phyloP scores from a whole-genome alignment of 1,284 basidiomycete genomes.

The Anthracocystis setariae region DNA sequence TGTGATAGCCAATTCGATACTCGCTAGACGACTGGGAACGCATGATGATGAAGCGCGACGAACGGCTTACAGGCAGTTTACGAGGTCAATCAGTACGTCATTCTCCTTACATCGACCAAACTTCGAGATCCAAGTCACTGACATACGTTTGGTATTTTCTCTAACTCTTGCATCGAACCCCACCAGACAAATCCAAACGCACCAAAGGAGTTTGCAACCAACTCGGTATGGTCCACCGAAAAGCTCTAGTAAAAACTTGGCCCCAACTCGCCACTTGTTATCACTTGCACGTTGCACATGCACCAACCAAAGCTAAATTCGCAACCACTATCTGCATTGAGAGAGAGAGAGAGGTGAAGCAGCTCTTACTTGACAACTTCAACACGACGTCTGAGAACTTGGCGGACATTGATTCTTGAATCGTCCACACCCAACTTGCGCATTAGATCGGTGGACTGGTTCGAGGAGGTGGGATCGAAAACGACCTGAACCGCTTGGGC shows the following conservation, averaged over 20 bases:
- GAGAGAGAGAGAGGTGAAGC: not conserved
- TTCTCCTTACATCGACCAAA: too few relatives aligned
- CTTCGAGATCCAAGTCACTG: too few relatives aligned
- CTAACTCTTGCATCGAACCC: too few relatives aligned
- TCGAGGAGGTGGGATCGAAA: slow-evolving; percentile 16
- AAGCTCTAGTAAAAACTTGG: slow-evolving; percentile 24
- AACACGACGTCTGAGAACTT: slow-evolving; percentile 29
- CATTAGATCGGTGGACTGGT: slow-evolving; percentile 16
- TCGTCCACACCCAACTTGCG: slow-evolving; percentile 23
- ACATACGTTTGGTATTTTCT: too few relatives aligned
- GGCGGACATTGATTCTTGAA: slow-evolving; percentile 21
- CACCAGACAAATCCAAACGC: slow-evolving; percentile 58
- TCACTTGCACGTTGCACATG: not conserved
- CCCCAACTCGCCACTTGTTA: too few relatives aligned
- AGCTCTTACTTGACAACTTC: slow-evolving; percentile 35
- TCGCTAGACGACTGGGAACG: slow-evolving; percentile 66
- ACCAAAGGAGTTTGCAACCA: slow-evolving; percentile 64
- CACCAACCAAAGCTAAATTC: too few relatives aligned
- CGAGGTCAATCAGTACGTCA: slow-evolving; percentile 66
- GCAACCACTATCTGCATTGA: not conserved
- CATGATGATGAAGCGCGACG: slow-evolving; percentile 67
- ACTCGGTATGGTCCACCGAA: slow-evolving; percentile 63
- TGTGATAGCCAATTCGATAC: slow-evolving; percentile 65
- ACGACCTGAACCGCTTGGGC: slow-evolving; percentile 30
- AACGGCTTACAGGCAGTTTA: slow-evolving; percentile 62